A percentile compares a stretch with the other conserved stretches of the same genome.
phyloP scores from a whole-genome alignment of 805 yeast species.

The Barnettozyma vustinii region DNA sequence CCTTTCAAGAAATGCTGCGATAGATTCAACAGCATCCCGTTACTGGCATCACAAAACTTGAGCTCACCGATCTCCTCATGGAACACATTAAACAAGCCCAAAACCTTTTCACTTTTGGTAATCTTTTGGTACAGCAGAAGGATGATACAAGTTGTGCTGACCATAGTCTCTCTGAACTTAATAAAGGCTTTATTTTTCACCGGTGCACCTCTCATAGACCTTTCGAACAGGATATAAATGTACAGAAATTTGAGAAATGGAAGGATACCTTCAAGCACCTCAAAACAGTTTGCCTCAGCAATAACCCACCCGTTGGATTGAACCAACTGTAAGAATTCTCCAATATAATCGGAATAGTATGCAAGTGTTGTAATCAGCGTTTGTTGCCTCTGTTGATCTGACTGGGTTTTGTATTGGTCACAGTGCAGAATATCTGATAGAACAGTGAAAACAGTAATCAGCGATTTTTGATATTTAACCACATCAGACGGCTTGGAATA shows the following conservation, averaged over 20 bases:
- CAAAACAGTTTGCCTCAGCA: not conserved
- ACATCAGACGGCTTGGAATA: constrained; percentile 33
- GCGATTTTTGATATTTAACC: constrained; percentile 40
- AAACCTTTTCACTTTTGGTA: constrained; percentile 18
- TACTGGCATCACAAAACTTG: constrained; percentile 59
- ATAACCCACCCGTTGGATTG: constrained; percentile 32
- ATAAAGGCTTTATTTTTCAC: constrained; percentile 7
- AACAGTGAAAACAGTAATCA: constrained; percentile 44
- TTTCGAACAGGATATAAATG: constrained; percentile 32
- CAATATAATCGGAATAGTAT: constrained; percentile 47
- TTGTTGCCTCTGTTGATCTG: constrained; percentile 32
- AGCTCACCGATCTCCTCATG: constrained; percentile 73
- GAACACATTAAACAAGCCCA: constrained; percentile 48
- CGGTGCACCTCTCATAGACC: not conserved
- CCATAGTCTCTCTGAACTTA: constrained; percentile 35
- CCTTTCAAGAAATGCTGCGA: constrained; percentile 49
- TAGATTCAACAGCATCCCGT: constrained; percentile 57
- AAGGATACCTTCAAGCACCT: constrained; percentile 22
- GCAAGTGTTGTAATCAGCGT: constrained; percentile 46
- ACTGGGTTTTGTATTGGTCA: constrained; percentile 20
- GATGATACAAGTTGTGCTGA: constrained; percentile 33
- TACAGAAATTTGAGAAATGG: constrained; percentile 40
- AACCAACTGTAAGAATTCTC: constrained; percentile 29
- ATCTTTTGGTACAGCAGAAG: constrained; percentile 30
- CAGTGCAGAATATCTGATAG: constrained; percentile 34